These are phyloP conservation scores for Garcia nutans DNA, from an alignment of 345 rosid genomes.

Conservation along the genomic window DNA sequence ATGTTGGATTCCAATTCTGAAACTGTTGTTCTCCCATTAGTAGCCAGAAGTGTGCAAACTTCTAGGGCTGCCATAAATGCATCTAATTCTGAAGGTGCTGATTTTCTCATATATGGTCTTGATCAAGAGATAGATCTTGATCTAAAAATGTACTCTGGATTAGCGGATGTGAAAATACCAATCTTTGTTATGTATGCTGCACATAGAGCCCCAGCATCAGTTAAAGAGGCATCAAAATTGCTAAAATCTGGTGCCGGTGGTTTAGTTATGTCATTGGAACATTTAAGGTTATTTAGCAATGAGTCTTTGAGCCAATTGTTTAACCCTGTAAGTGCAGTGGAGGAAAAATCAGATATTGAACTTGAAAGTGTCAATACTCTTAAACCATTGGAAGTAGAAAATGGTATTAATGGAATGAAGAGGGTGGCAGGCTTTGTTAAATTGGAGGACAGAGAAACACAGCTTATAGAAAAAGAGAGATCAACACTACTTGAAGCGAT, in stretches of 20 bases:
- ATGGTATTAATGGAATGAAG: conserved; percentile 27
- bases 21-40: conserved; percentile 77
- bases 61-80: conserved; percentile 60
- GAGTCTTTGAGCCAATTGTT: conserved; percentile 50
- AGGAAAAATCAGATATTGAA: conserved; percentile 30
- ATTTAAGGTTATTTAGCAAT: conserved; percentile 54
- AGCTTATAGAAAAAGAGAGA: conserved; percentile 67
- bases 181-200: conserved; percentile 42
- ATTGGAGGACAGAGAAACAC: conserved; percentile 66
- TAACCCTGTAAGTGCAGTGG: conserved; percentile 25
- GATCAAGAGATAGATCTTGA: conserved; percentile 38
- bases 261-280: conserved; percentile 66
- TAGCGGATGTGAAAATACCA: conserved; percentile 62
- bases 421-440: conserved; percentile 56
- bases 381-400: conserved; percentile 22
- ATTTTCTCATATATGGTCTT: conserved; percentile 62
- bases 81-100: conserved; percentile 92
- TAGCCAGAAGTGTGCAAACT: conserved; percentile 71
- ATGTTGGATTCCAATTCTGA: conserved; percentile 68
- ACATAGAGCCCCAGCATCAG: conserved; percentile 25
- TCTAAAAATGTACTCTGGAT: conserved; percentile 38
- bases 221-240: conserved; percentile 37
- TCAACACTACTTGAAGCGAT: conserved; percentile 58
- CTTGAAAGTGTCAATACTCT: conserved; percentile 21
- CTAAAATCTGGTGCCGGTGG: conserved; percentile 69